Evolutionary conservation across 306 rosid genomes (phyloP).

Genomic region (Arachis hypogaea): DNA sequence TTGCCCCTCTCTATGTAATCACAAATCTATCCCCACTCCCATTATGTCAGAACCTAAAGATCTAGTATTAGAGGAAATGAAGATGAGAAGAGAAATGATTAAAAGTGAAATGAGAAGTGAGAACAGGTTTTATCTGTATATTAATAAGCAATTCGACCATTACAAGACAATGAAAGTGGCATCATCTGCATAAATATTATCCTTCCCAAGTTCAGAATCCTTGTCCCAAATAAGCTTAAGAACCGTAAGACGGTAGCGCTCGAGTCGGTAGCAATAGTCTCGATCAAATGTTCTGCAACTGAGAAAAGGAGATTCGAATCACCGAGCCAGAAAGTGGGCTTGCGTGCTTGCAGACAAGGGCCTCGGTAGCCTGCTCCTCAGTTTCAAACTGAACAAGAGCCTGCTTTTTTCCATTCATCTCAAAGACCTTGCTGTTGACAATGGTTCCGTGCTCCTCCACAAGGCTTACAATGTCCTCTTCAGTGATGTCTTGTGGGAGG

Average conservation of each 20-base stretch:
- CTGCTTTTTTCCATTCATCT: constrained; percentile 99
- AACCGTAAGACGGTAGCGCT: constrained; percentile 45
- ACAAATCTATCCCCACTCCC: constrained; percentile 48
- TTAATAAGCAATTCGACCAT: constrained; percentile 59
- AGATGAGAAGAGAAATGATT: constrained; percentile 47
- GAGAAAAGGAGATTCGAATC: constrained; percentile 93
- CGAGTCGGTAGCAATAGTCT: constrained; percentile 29
- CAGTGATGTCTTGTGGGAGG: constrained; percentile 83
- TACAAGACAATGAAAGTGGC: constrained; percentile 56
- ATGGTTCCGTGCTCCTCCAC: constrained; percentile 83
- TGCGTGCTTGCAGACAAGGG: constrained; percentile 97
- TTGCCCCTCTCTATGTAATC: constrained; percentile 34
- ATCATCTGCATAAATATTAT: constrained; percentile 55
- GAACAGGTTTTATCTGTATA: constrained; percentile 49
- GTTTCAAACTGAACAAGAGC: constrained; percentile 85
- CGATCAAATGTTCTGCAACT: constrained; percentile 75
- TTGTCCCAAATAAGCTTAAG: constrained; percentile 50
- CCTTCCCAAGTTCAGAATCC: constrained; percentile 57
- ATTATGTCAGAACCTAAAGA: constrained; percentile 47
- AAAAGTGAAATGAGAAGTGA: constrained; percentile 34
- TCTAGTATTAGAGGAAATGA: constrained; percentile 48
- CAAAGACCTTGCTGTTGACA: constrained; percentile 79
- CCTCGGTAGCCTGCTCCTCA: constrained; percentile 97
- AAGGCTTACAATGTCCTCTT: constrained; percentile 81
- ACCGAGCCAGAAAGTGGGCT: constrained; percentile 73